Evolutionary conservation across 116 monocot species (phyloP).

Genomic region (Cymodocea nodosa): DNA sequence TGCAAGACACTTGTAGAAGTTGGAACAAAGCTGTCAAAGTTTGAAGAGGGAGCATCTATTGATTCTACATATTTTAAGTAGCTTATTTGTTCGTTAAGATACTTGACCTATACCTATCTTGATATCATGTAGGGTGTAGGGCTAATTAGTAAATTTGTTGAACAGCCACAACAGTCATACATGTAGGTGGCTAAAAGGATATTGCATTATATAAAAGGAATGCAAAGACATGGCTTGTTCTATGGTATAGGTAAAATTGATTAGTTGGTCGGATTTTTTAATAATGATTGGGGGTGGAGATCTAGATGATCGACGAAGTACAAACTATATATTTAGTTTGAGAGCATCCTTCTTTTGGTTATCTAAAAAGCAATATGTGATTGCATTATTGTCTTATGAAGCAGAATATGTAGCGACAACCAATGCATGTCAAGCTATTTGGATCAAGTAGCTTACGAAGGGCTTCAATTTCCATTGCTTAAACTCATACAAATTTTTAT

Average conservation of each 20-base stretch:
- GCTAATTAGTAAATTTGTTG: too few relatives aligned
- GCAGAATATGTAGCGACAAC: conserved; percentile 2
- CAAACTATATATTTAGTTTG: neutral
- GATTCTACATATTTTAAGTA: neutral
- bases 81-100: neutral
- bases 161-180: too few relatives aligned
- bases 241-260: too few relatives aligned
- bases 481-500: neutral
- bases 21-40: neutral
- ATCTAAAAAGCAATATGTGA: neutral
- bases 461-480: too few relatives aligned
- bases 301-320: neutral
- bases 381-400: neutral
- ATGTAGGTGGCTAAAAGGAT: too few relatives aligned
- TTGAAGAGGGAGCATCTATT: neutral
- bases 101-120: neutral
- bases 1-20: neutral
- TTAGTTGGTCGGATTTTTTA: neutral
- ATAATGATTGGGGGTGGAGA: conserved; percentile 4
- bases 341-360: neutral
- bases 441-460: neutral
- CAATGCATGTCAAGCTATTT: conserved; percentile 2
- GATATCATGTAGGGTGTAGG: too few relatives aligned
- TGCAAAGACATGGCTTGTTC: too few relatives aligned
- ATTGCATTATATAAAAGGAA: too few relatives aligned